phyloP scores from a whole-genome alignment of 2,329 filamentous ascomycete species.

The Hyphodiscus sp. region DNA sequence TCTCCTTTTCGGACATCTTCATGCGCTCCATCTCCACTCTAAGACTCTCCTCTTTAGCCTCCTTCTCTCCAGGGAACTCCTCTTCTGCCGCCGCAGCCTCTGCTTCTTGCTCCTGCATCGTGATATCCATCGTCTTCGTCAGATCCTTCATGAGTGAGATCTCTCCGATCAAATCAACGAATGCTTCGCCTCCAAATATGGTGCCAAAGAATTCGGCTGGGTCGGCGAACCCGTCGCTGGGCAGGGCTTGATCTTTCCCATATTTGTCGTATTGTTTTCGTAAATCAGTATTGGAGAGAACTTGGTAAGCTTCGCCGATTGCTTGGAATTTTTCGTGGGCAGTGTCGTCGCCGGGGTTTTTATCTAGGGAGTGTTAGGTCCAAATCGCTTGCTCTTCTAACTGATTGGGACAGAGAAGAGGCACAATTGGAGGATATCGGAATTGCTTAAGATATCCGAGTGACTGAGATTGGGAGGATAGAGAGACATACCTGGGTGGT shows the following conservation, averaged over 20 bases:
- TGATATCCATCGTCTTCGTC: constrained; percentile 97
- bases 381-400: too few species aligned
- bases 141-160: constrained; percentile 98
- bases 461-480: neutral
- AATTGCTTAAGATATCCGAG: neutral
- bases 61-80: constrained; percentile 52
- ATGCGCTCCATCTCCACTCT: constrained; percentile 25
- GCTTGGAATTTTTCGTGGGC: constrained; percentile 92
- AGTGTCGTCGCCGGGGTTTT: constrained; percentile 93
- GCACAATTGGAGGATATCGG: too few species aligned
- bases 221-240: constrained; percentile 88
- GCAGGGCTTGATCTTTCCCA: constrained; percentile 91
- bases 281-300: constrained; percentile 81
- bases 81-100: constrained; percentile 56
- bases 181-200: constrained; percentile 96
- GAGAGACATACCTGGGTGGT: constrained; percentile 47
- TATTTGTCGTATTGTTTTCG: constrained; percentile 93
- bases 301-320: constrained; percentile 68
- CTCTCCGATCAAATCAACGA: constrained; percentile 94
- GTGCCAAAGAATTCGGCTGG: constrained; percentile 96
- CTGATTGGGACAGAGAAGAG: too few species aligned
- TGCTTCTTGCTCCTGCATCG: constrained; percentile 60
- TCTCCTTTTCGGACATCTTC: constrained; percentile 14
- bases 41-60: constrained; percentile 49
- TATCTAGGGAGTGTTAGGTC: constrained; percentile 52